A percentile compares a stretch with the other conserved stretches of the same genome.
phyloP scores from a whole-genome alignment of 176 grass and related monocot genomes.

The Phyllostachys edulis region DNA sequence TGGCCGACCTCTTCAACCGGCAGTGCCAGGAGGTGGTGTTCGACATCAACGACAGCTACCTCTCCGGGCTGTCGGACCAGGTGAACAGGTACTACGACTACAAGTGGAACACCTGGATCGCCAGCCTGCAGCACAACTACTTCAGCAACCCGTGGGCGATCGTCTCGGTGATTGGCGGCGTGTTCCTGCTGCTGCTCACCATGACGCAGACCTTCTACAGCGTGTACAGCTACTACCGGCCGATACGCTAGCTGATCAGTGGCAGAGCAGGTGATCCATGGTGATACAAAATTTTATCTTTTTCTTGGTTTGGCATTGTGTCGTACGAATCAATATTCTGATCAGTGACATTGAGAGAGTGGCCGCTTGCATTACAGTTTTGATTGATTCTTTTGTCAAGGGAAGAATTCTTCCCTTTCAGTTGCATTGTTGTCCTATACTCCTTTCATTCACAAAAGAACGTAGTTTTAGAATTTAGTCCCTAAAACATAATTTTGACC shows the following conservation, averaged over 20 bases:
- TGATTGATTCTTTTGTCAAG: conserved; percentile 16
- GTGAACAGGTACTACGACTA: conserved; percentile 84
- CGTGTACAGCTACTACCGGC: conserved; percentile 69
- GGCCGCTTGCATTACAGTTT: conserved; percentile 1
- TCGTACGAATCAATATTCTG: background rate
- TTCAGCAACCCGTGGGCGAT: conserved; percentile 90
- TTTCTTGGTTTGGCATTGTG: background rate
- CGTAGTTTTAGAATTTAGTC: too few species aligned
- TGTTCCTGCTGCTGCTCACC: conserved; percentile 77
- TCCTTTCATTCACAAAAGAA: too few species aligned
- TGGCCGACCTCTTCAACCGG: conserved; percentile 84
- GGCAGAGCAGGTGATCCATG: background rate
- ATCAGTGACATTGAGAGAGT: background rate
- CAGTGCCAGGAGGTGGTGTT: conserved; percentile 89
- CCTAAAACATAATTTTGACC: too few species aligned
- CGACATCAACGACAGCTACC: conserved; percentile 92
- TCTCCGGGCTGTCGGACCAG: conserved; percentile 69
- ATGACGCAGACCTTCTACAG: conserved; percentile 76
- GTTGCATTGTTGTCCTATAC: background rate
- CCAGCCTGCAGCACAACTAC: conserved; percentile 80
- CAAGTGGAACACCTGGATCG: conserved; percentile 77
- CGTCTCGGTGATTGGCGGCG: conserved; percentile 73
- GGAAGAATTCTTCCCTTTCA: background rate
- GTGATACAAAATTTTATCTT: background rate
- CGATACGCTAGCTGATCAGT: background rate